These are phyloP conservation scores for Diplogelasinospora grovesii DNA, from an alignment of 495 filamentous ascomycete species.

Conservation along the genomic window DNA sequence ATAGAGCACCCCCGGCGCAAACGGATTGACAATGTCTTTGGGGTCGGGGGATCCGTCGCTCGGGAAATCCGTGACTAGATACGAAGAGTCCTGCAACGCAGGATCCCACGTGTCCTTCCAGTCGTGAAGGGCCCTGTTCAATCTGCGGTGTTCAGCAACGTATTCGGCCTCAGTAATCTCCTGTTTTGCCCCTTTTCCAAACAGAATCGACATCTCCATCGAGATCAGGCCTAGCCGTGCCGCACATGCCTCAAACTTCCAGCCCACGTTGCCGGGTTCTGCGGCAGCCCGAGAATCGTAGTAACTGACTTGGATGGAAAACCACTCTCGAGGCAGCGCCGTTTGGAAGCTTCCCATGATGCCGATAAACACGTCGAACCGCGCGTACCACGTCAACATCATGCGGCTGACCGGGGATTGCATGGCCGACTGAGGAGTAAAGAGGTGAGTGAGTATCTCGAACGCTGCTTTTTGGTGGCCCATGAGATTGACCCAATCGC, in stretches of 20 bases:
- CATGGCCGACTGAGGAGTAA: slow-evolving; percentile 70
- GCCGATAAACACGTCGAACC: slow-evolving; percentile 79
- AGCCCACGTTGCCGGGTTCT: slow-evolving; percentile 56
- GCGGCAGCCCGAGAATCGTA: slow-evolving; percentile 51
- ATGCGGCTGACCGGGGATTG: slow-evolving; percentile 59
- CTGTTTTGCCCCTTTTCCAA: slow-evolving; percentile 60
- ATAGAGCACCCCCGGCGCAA: slow-evolving; percentile 59
- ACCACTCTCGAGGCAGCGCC: slow-evolving; percentile 75
- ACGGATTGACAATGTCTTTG: slow-evolving; percentile 67
- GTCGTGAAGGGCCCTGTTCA: slow-evolving; percentile 47
- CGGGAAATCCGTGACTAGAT: slow-evolving; percentile 53
- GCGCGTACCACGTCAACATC: slow-evolving; percentile 79
- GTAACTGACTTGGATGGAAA: slow-evolving; percentile 55
- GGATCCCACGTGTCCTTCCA: slow-evolving; percentile 54
- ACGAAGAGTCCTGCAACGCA: slow-evolving; percentile 49
- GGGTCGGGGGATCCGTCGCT: slow-evolving; percentile 42
- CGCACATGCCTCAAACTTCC: slow-evolving; percentile 58
- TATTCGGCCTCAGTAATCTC: slow-evolving; percentile 62
- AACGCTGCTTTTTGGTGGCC: slow-evolving; percentile 89
- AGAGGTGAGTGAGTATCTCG: slow-evolving; percentile 68
- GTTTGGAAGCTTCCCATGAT: slow-evolving; percentile 75
- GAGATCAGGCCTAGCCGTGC: slow-evolving; percentile 67
- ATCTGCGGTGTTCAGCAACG: slow-evolving; percentile 48
- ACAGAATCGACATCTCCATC: slow-evolving; percentile 72
- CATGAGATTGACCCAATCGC: slow-evolving; percentile 88